Conservation (phyloP, 148 eudicot genomes). For the Camellia lanceoleosa region DNA sequence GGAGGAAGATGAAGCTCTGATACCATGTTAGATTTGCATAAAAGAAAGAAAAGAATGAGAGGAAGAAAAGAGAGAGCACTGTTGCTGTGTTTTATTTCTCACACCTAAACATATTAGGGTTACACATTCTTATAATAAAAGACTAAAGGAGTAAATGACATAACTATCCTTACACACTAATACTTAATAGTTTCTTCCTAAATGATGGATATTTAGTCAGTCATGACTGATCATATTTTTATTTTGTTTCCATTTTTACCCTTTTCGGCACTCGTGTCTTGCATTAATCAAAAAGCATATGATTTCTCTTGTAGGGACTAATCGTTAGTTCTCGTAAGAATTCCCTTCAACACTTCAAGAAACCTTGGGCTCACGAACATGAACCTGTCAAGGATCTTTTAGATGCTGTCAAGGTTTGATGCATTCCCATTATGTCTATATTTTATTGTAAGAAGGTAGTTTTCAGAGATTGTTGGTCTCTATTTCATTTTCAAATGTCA, state of each 20-base stretch:
- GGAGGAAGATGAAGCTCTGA: no score
- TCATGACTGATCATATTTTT: background rate
- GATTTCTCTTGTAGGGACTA: conserved; percentile 55
- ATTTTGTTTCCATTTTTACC: background rate
- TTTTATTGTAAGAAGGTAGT: background rate
- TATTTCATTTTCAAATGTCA: background rate
- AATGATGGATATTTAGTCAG: background rate
- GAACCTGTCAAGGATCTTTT: conserved; percentile 64
- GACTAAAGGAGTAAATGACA: no score
- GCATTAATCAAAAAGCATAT: background rate
- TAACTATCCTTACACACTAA: no score
- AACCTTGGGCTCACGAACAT: conserved; percentile 96
- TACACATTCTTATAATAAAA: no score
- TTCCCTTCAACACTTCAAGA: conserved; percentile 83
- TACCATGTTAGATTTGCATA: no score
- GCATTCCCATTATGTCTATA: conserved; percentile 6
- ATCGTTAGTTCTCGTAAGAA: conserved; percentile 75
- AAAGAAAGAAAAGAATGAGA: no score
- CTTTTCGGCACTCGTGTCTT: background rate
- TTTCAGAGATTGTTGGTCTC: background rate
- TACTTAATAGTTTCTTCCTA: background rate
- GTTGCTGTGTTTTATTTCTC: no score
- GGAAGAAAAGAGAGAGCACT: no score
- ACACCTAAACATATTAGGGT: no score
- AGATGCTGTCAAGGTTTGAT: conserved; percentile 72